A percentile compares a stretch with the other conserved stretches of the same genome.
Evolutionary conservation across 2,329 filamentous ascomycete species (phyloP).

Genomic region (Scytalidium lignicola): DNA sequence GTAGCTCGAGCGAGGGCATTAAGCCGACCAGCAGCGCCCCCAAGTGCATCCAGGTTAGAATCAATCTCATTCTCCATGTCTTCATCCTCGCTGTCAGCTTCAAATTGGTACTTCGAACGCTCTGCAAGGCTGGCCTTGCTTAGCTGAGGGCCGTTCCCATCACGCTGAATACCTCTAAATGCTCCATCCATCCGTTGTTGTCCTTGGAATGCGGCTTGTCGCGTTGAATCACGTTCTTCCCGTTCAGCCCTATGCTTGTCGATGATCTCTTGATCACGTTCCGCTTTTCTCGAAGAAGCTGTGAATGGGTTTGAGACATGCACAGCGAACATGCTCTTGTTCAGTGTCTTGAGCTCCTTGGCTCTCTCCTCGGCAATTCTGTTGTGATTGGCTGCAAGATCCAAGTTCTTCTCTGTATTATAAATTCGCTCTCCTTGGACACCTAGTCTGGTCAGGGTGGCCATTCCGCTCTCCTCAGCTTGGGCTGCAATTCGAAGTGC

Average conservation of each 20-base stretch:
- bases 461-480: conserved; percentile 65
- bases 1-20: conserved; percentile 71
- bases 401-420: conserved; percentile 78
- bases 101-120: conserved; percentile 70
- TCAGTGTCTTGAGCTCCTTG: conserved; percentile 76
- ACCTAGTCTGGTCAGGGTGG: conserved; percentile 68
- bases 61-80: conserved; percentile 68
- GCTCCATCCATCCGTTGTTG: conserved; percentile 49
- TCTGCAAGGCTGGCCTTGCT: conserved; percentile 46
- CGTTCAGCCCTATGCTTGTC: conserved; percentile 63
- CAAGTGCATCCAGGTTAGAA: conserved; percentile 54
- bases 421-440: conserved; percentile 76
- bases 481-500: conserved; percentile 63
- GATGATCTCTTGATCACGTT: conserved; percentile 63
- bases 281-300: conserved; percentile 56
- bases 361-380: conserved; percentile 74
- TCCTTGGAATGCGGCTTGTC: conserved; percentile 46
- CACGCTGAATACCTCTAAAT: conserved; percentile 37
- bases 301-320: conserved; percentile 77
- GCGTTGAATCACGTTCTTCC: conserved; percentile 59
- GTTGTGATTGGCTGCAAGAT: conserved; percentile 72
- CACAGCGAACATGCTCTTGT: conserved; percentile 86
- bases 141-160: conserved; percentile 20
- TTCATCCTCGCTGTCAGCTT: conserved; percentile 42
- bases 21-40: conserved; percentile 60